These are phyloP conservation scores for Spongiforma sp. DNA, from an alignment of 1,284 basidiomycete species.

Conservation along the genomic window DNA sequence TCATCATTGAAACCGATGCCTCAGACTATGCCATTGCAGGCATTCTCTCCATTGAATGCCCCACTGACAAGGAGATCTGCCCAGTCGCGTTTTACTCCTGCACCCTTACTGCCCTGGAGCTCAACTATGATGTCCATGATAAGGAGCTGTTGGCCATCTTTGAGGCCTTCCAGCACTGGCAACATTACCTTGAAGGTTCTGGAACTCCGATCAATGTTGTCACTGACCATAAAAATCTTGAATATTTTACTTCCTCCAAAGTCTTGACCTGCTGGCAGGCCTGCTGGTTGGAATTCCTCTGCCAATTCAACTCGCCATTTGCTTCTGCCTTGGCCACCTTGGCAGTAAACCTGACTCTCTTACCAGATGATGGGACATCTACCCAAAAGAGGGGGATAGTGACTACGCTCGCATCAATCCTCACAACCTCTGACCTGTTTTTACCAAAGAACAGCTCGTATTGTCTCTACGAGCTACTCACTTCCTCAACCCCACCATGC, in stretches of 20 bases:
- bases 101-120: not conserved
- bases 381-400: too few relatives aligned
- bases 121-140: too few relatives aligned
- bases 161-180: not conserved
- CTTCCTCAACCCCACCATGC: too few relatives aligned
- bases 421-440: too few relatives aligned
- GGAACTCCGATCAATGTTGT: not conserved
- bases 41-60: conserved; percentile 31
- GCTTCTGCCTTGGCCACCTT: not conserved
- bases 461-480: too few relatives aligned
- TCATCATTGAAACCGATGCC: conserved; percentile 7
- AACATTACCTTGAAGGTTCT: not conserved
- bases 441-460: too few relatives aligned
- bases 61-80: not conserved
- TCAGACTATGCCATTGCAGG: conserved; percentile 30
- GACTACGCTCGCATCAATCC: not conserved
- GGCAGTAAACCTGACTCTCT: not conserved
- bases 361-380: not conserved
- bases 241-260: not conserved
- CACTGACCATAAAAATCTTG: not conserved
- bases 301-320: not conserved
- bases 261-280: not conserved
- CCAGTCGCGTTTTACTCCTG: not conserved
- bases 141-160: too few relatives aligned
- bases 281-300: not conserved